A percentile compares a stretch with the other conserved stretches of the same genome.
phyloP scores from a whole-genome alignment of 2,329 filamentous ascomycete species.

The Harringtonia aguacate region DNA sequence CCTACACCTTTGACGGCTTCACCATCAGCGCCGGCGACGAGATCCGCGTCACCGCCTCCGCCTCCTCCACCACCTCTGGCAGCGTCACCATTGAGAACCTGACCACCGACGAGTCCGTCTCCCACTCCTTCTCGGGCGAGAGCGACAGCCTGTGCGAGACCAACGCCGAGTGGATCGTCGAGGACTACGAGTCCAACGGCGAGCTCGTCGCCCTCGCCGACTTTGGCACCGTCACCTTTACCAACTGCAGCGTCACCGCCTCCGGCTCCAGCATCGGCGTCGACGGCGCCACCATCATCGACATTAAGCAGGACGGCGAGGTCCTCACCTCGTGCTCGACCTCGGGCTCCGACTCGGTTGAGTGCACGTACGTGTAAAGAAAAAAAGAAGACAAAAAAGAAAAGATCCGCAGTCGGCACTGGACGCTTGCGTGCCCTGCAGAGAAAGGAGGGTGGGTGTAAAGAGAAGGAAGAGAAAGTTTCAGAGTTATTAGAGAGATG shows the following conservation, averaged over 20 bases:
- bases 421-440: no score
- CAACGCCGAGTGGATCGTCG: slow-evolving; percentile 19
- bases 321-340: slow-evolving; percentile 14
- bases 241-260: slow-evolving; percentile 22
- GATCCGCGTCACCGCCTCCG: slow-evolving; percentile 20
- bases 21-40: slow-evolving; percentile 16
- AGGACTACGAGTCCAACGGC: slow-evolving; percentile 15
- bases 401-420: no score
- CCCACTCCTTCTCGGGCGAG: slow-evolving; percentile 33
- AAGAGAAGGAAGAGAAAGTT: no score
- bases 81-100: slow-evolving; percentile 11
- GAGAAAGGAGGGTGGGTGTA: no score
- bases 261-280: slow-evolving; percentile 20
- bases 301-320: slow-evolving; percentile 12
- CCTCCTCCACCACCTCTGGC: slow-evolving; percentile 24
- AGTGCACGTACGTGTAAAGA: slow-evolving; percentile 33
- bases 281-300: slow-evolving; percentile 29
- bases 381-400: no score
- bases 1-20: slow-evolving; percentile 16
- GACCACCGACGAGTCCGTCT: slow-evolving; percentile 34
- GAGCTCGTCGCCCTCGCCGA: slow-evolving; percentile 15
- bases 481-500: no score
- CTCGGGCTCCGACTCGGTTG: slow-evolving; percentile 11
- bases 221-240: slow-evolving; percentile 14
- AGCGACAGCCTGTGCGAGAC: slow-evolving; percentile 12